Evolutionary conservation across 208 protist genomes (phyloP).

Genomic region (Wallacemonas collosoma): DNA sequence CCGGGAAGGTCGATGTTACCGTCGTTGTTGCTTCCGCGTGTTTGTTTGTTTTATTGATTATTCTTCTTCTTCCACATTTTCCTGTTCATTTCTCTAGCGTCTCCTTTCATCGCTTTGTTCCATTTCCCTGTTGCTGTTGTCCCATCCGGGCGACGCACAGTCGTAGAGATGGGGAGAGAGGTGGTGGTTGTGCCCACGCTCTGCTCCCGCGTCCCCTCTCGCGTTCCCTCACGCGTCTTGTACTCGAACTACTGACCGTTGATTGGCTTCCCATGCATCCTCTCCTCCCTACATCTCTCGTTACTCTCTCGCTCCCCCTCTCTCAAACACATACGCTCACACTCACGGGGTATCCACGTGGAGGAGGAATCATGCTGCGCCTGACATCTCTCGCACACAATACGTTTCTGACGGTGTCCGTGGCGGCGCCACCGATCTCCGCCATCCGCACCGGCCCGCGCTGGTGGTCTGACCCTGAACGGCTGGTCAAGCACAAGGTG

Average conservation of each 20-base stretch:
- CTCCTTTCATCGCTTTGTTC: neutral
- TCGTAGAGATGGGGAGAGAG: no score
- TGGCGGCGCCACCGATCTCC: conserved; percentile 75
- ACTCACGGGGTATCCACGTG: neutral
- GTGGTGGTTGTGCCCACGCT: no score
- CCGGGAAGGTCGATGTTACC: neutral
- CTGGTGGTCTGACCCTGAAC: conserved; percentile 88
- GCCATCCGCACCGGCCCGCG: conserved; percentile 82
- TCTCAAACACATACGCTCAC: neutral
- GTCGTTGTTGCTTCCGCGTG: neutral
- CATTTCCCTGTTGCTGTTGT: neutral
- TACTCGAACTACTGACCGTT: no score
- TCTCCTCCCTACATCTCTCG: neutral
- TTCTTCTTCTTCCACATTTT: conserved; percentile 4
- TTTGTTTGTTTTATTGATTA: neutral
- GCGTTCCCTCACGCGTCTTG: no score
- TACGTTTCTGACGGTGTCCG: conserved; percentile 82
- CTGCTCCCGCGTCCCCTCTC: no score
- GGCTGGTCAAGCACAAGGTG: conserved; percentile 86
- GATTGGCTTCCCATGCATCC: neutral
- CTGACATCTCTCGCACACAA: conserved; percentile 40
- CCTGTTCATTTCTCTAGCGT: conserved; percentile 1
- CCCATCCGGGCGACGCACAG: no score
- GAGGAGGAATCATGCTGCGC: conserved; percentile 42
- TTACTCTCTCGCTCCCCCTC: neutral